Evolutionary conservation across 2,329 filamentous ascomycete genomes (phyloP).

Genomic region (Colletotrichum sansevieriae): DNA sequence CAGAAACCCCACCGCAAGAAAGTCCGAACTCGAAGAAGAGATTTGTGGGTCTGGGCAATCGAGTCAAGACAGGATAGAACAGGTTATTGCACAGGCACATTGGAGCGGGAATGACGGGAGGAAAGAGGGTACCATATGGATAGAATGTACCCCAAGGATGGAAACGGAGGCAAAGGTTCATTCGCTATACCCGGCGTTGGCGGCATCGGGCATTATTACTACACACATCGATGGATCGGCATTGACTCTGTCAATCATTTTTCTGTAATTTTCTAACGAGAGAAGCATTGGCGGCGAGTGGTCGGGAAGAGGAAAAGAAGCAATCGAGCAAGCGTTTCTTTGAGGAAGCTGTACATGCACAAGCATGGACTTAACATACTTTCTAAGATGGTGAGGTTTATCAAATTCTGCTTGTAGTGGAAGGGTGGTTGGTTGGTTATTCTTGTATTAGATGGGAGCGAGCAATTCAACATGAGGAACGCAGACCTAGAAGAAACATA

Average conservation of each 20-base stretch:
- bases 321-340: background rate
- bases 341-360: background rate
- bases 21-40: conserved; percentile 27
- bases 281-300: background rate
- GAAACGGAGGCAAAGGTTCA: conserved; percentile 15
- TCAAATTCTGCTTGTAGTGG: no score
- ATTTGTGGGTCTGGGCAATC: conserved; percentile 23
- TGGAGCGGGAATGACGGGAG: background rate
- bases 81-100: background rate
- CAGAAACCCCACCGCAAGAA: conserved; percentile 2
- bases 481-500: no score
- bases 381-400: no score
- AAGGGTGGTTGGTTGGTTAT: no score
- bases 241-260: background rate
- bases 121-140: background rate
- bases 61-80: conserved; percentile 34
- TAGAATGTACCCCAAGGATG: conserved; percentile 10
- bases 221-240: background rate
- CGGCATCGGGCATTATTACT: background rate
- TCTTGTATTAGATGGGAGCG: no score
- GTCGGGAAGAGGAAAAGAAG: background rate
- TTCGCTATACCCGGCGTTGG: conserved; percentile 28
- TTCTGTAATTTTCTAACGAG: background rate
- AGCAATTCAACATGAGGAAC: no score
- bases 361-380: no score